Evolutionary conservation across 345 rosid species (phyloP).

Genomic region (Eucalyptus erythrocorys): DNA sequence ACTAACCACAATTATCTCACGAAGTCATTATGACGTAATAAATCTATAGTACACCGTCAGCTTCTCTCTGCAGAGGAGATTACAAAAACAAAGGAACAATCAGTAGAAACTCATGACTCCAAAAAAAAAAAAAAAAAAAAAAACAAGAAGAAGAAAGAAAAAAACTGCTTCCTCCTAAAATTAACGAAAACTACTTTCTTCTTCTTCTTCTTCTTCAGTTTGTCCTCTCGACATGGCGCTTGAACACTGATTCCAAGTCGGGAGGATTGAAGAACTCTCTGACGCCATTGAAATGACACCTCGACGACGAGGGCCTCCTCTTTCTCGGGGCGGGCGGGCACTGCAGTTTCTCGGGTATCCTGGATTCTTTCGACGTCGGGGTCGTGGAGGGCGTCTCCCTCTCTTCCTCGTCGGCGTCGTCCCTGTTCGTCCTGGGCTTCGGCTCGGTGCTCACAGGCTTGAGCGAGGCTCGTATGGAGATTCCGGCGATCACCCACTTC

Average conservation of each 20-base stretch:
- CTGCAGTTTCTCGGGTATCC: slow-evolving; percentile 50
- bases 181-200: neutral
- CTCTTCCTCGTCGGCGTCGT: slow-evolving; percentile 5
- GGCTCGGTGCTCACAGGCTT: slow-evolving; percentile 60
- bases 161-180: neutral
- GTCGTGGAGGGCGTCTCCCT: slow-evolving; percentile 46
- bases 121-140: neutral
- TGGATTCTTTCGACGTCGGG: slow-evolving; percentile 68
- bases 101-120: neutral
- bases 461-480: slow-evolving; percentile 40
- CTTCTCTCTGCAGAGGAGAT: neutral
- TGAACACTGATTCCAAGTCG: slow-evolving; percentile 67
- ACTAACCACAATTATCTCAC: neutral
- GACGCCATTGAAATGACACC: slow-evolving; percentile 35
- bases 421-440: slow-evolving; percentile 16
- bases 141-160: neutral
- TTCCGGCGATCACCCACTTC: slow-evolving; percentile 79
- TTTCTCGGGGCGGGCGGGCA: slow-evolving; percentile 92
- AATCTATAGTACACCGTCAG: neutral
- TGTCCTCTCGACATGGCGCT: slow-evolving; percentile 48
- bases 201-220: slow-evolving; percentile 4
- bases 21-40: neutral
- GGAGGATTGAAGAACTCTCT: slow-evolving; percentile 83
- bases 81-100: neutral
- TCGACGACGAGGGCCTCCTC: slow-evolving; percentile 36